Evolutionary conservation across 2,329 filamentous ascomycete species (phyloP), one percentile per base, ranked within the genome.

Genomic region (Dactylellina parvicollis): DNA sequence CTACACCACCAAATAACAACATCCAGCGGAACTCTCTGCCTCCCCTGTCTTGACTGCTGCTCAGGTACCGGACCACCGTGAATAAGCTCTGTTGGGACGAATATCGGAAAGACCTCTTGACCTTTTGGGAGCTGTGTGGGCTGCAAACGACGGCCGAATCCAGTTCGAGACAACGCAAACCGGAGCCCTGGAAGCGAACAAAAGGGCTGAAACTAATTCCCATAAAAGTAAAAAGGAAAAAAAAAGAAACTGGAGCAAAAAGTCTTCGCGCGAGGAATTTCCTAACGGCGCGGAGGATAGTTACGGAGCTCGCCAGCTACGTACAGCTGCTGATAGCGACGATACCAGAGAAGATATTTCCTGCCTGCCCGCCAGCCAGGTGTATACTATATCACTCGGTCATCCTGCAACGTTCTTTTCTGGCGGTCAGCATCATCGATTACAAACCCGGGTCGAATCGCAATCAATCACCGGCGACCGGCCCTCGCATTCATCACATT

Each of bases 1-100:
- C 10, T 38, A 24, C 46, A n/a, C 12, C 16, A 32, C 12, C 30
- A 12, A 32, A 32, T 32, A 5, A 28, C 7, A 52, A 55, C 9
- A 22, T 26, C 32, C 34, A 52, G 59, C 67, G 67, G 67, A 72
- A 72, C 67, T 72, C 67, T 38, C 52, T 59, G 49, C 24, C 26
- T 52, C 62, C 49, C 50, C 66, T 61, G 66, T 71, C 30, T 62
- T 42, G 49, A n/a, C n/a, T n/a, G 66, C 49, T 28, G 14, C 22
- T 47, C 59, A 60, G 52, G 52, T 59, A 65, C 57, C 42, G 4
- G 32, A 18, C 36, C 24, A 32, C 20, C 59, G 49, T n/a, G 20
- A 59, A 52, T 59, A 65, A 65, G 44, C 52, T 72, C 59, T 47
- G 67, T 65, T 72, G 67, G 67, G 67, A 72, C 34, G 44, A 72